A percentile compares a stretch with the other conserved stretches of the same genome.
These are phyloP conservation scores for Candida suzukii DNA, from an alignment of 805 yeast species.

Conservation along the genomic window DNA sequence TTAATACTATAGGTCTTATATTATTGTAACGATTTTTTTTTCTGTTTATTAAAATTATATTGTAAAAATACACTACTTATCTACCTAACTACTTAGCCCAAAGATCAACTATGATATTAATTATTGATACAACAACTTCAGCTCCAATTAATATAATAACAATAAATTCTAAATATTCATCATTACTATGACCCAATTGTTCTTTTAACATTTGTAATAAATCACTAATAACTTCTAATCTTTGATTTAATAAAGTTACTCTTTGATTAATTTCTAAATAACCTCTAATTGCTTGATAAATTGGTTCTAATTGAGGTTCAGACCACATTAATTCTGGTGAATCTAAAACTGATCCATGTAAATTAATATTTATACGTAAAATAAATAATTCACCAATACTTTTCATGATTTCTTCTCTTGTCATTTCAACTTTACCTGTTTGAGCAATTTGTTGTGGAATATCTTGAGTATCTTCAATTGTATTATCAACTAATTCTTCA, in stretches of 20 bases:
- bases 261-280: conserved; percentile 93
- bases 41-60: too few species aligned
- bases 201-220: conserved; percentile 93
- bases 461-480: conserved; percentile 95
- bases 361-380: conserved; percentile 69
- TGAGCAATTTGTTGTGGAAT: conserved; percentile 94
- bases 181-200: conserved; percentile 91
- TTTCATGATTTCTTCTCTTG: conserved; percentile 92
- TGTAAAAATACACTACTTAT: too few species aligned
- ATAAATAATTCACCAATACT: conserved; percentile 94
- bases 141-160: conserved; percentile 89
- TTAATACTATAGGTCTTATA: conserved; percentile 6
- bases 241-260: conserved; percentile 80
- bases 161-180: conserved; percentile 84
- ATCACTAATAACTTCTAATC: conserved; percentile 91
- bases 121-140: conserved; percentile 81
- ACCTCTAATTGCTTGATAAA: conserved; percentile 94
- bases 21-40: not conserved
- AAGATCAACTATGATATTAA: conserved; percentile 54
- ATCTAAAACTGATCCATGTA: conserved; percentile 85
- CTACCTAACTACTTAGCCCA: conserved; percentile 11
- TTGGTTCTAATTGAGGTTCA: conserved; percentile 95
- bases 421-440: conserved; percentile 93
- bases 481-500: conserved; percentile 93
- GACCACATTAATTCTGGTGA: conserved; percentile 99